phyloP scores from a whole-genome alignment of 805 yeast species.

The Candida vartiovaarae region DNA sequence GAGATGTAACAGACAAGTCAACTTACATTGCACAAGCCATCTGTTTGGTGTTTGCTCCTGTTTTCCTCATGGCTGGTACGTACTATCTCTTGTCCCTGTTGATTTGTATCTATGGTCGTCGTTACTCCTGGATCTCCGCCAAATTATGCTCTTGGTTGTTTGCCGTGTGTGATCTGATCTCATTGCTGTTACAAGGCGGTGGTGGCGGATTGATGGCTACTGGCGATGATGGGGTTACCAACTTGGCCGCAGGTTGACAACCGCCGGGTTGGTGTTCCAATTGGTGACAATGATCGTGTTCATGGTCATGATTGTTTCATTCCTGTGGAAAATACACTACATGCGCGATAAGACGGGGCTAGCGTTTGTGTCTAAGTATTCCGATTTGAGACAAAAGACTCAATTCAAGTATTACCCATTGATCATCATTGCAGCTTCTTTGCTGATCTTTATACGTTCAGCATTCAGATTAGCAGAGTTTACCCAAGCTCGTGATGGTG shows the following conservation, averaged over 20 bases:
- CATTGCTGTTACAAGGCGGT: constrained; percentile 59
- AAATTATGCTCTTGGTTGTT: constrained; percentile 43
- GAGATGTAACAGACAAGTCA: constrained; percentile 28
- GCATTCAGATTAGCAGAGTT: constrained; percentile 69
- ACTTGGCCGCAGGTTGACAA: constrained; percentile 57
- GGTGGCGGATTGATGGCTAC: constrained; percentile 72
- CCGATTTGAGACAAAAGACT: constrained; percentile 3
- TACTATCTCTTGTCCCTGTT: constrained; percentile 66
- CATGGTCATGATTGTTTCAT: constrained; percentile 40
- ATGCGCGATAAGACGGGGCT: constrained; percentile 1
- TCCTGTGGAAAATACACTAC: constrained; percentile 31
- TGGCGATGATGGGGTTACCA: constrained; percentile 25
- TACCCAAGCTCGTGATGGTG: constrained; percentile 65
- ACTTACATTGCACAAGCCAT: constrained; percentile 58
- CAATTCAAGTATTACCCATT: constrained; percentile 31
- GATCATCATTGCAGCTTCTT: constrained; percentile 38
- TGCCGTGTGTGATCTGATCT: constrained; percentile 56
- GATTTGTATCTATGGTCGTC: constrained; percentile 51
- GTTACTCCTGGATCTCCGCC: constrained; percentile 41
- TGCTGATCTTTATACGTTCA: constrained; percentile 58
- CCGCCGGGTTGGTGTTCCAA: constrained; percentile 73
- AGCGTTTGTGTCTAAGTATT: constrained; percentile 2
- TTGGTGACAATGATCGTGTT: constrained; percentile 61
- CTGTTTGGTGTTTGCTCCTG: constrained; percentile 70
- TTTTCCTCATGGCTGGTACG: constrained; percentile 76